These are phyloP conservation scores for Kwoniella sp. DNA, from an alignment of 768 basidiomycete genomes.

Conservation along the genomic window DNA sequence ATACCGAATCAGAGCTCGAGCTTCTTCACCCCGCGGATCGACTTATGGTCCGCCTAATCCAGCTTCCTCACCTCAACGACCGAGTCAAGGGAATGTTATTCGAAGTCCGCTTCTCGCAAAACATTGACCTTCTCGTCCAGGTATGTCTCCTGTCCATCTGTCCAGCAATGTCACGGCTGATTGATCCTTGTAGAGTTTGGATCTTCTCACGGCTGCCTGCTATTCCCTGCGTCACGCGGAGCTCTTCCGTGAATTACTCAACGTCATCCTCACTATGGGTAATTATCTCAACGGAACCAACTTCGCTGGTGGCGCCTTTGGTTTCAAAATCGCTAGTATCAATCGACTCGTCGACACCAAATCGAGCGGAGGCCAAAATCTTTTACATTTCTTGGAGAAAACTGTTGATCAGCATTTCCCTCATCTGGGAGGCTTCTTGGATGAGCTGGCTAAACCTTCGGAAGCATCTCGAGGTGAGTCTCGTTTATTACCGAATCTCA, in stretches of 20 bases:
- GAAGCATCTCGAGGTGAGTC: conserved; percentile 86
- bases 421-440: conserved; percentile 80
- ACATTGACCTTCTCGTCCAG: conserved; percentile 76
- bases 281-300: conserved; percentile 99
- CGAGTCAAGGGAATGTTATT: conserved; percentile 97
- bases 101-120: conserved; percentile 82
- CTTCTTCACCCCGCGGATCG: conserved; percentile 92
- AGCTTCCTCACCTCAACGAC: conserved; percentile 82
- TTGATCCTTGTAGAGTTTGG: conserved; percentile 64
- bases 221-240: conserved; percentile 76
- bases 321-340: conserved; percentile 95
- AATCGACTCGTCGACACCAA: conserved; percentile 99
- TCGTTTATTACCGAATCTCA: too few species aligned
- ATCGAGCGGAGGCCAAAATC: conserved; percentile 87
- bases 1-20: conserved; percentile 77
- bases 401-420: conserved; percentile 86
- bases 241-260: conserved; percentile 85
- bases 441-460: conserved; percentile 83
- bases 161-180: background rate
- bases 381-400: conserved; percentile 90
- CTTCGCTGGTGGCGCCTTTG: conserved; percentile 92
- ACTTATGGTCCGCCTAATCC: conserved; percentile 94
- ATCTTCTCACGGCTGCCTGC: conserved; percentile 78
- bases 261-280: conserved; percentile 90
- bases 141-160: conserved; percentile 57